Base-by-base conservation (phyloP, 352 stramenopile genomes). In the Plasmopara muralis region DNA sequence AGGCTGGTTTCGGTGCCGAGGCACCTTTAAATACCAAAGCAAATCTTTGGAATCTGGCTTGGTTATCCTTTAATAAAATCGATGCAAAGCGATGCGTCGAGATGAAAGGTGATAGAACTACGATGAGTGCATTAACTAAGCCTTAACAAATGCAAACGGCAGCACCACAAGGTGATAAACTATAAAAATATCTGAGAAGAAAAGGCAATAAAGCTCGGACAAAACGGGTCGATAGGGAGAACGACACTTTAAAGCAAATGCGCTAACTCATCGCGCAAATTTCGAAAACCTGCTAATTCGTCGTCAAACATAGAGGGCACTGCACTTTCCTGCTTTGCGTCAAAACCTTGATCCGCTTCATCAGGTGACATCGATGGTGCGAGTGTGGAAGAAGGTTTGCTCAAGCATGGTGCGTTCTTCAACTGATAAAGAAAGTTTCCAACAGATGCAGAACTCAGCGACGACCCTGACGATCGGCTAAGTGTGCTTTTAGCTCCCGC, bases 401-500 rank as follows among this genome's bases (percentile, higher is more conserved):
- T 71, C 25, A 93, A 53, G 3, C 73, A 76, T 18, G 80, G 83
- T 6, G 80, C 83, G 34, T 88, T 70, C 60, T 91, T 91, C 29
- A 93, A 55, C 46, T 91, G 76, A 46, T 91, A 69, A 2, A 93
- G 55, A 43, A 93, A 93, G 48, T 70, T 84, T 4, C 80, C 80
- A 28, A 93, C 78, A 0, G 75, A 82, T 9, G 77, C 78, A 8
- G 68, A 83, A 9, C 86, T 72, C 57, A 74, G 77, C 13, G 67
- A 66, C 7, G 47, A 3, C 20, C 47, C 33, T 14, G 33, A 38
- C 13, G 13, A 38, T 4, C 59, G 55, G 13, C 53, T 63, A 0
- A 53, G 29, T 18, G 52, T 37, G 43, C 57, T 65, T 12, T 50
- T 56, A 33, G 25, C 37, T 9, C 62, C 47, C 6, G 55, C 56